Conservation (phyloP, 371 early-diverging fungal genomes). For the Mortierella sp. region DNA sequence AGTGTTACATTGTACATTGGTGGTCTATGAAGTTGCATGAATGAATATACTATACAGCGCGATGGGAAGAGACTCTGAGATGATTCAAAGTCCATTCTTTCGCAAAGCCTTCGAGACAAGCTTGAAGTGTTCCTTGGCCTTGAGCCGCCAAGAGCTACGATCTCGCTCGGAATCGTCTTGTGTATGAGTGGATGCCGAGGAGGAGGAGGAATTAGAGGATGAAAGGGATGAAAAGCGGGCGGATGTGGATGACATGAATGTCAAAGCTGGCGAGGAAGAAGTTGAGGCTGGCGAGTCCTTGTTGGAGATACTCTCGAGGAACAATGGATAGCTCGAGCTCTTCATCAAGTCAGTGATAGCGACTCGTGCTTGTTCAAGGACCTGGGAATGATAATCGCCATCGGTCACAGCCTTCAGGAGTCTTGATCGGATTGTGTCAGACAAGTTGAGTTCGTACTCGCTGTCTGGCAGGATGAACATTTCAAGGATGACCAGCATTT, state of each 20-base stretch:
- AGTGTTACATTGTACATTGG: no score
- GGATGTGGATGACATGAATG: neutral
- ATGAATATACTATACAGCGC: neutral
- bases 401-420: slow-evolving; percentile 21
- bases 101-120: slow-evolving; percentile 23
- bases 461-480: slow-evolving; percentile 26
- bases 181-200: neutral
- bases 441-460: slow-evolving; percentile 40
- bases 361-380: slow-evolving; percentile 18
- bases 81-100: slow-evolving; percentile 2
- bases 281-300: slow-evolving; percentile 3
- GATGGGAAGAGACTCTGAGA: neutral
- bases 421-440: slow-evolving; percentile 19
- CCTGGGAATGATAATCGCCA: slow-evolving; percentile 37
- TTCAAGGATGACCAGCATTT: slow-evolving; percentile 38
- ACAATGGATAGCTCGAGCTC: slow-evolving; percentile 30
- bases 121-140: slow-evolving; percentile 22
- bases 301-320: slow-evolving; percentile 17
- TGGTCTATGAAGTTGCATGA: no score
- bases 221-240: neutral
- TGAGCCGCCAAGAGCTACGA: slow-evolving; percentile 12
- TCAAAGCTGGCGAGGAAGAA: slow-evolving; percentile 2
- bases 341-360: slow-evolving; percentile 41
- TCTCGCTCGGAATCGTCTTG: slow-evolving; percentile 7
- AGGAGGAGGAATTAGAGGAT: slow-evolving; percentile 8